Base-by-base conservation (phyloP, 1,139 yeast species). In the Magnusiomyces ingens region DNA sequence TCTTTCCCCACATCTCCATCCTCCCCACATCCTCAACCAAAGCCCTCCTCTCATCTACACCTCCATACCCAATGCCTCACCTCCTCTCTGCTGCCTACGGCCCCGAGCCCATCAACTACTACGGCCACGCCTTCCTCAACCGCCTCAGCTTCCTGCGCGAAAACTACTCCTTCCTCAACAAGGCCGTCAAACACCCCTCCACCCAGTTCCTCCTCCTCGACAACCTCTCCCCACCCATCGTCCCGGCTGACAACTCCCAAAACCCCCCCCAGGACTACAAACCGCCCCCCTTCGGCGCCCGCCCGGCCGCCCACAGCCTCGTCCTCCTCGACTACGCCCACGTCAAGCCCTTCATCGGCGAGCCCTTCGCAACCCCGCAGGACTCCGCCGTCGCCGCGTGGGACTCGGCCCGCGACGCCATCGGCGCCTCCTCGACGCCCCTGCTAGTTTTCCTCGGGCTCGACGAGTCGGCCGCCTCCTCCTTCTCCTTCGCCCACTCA, bases 131-230 rank as follows among this genome's bases (percentile, higher is more conserved):
- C 57, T 81, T 79, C 5, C 72, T 91, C 52, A 90, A 91, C 69
- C 72, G 97, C 58, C 83, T 90, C 10, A 82, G 94, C 12, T 91
- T 89, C 64, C 73, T 90, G 48, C 74, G 97, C 53, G 83, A 81
- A 36, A 85, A 89, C 64, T 55, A 70, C 22, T 78, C 73, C 36
- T 90, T 88, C 63, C 75, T 90, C 22, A 62, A 72, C 48, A 64
- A 69, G 38, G 81, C 90, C 1, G 65, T 83, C 45, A 67, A 62
- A 13, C 82, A 79, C 60, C 72, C 78, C 1, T 68, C 76, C 4
- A 73, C 93, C 1, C 72, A 80, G 54, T 81, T 87, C 58, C 65
- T 88, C 6, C 79, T 85, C 49, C 79, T 78, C 44, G 62, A 69
- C 13, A 60, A 71, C 35, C 61, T 67, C 58, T 67, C 52, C 71